Evolutionary conservation across 75 land plant genomes (phyloP).

Genomic region (Pinus tabuliformis): DNA sequence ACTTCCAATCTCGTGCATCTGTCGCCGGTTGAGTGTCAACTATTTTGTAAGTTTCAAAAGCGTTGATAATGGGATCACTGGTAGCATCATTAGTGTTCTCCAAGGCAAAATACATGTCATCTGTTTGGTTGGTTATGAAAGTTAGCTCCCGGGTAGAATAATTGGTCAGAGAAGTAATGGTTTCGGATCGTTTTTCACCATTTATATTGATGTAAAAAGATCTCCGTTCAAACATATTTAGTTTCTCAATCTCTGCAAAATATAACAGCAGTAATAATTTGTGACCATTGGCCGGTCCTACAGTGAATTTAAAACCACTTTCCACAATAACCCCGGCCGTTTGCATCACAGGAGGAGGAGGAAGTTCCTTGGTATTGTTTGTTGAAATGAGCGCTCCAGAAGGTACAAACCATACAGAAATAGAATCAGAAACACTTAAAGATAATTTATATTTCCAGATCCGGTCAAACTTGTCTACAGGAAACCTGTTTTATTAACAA

Average conservation of each 20-base stretch:
- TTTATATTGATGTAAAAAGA: too few species aligned
- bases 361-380: not conserved
- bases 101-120: too few species aligned
- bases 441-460: not conserved
- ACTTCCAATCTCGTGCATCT: not conserved
- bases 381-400: not conserved
- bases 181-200: too few species aligned
- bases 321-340: too few species aligned
- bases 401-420: not conserved
- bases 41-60: not conserved
- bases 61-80: not conserved
- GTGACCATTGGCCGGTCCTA: not conserved
- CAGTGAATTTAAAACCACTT: not conserved
- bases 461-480: not conserved
- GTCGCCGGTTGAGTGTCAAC: not conserved
- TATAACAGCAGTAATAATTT: too few species aligned
- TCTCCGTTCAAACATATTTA: too few species aligned
- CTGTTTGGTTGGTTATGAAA: too few species aligned
- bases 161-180: too few species aligned
- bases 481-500: not conserved
- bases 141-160: too few species aligned
- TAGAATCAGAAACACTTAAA: not conserved
- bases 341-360: not conserved
- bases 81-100: too few species aligned
- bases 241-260: too few species aligned